Conservation (phyloP, 768 basidiomycete genomes). For the Astraeus odoratus region DNA sequence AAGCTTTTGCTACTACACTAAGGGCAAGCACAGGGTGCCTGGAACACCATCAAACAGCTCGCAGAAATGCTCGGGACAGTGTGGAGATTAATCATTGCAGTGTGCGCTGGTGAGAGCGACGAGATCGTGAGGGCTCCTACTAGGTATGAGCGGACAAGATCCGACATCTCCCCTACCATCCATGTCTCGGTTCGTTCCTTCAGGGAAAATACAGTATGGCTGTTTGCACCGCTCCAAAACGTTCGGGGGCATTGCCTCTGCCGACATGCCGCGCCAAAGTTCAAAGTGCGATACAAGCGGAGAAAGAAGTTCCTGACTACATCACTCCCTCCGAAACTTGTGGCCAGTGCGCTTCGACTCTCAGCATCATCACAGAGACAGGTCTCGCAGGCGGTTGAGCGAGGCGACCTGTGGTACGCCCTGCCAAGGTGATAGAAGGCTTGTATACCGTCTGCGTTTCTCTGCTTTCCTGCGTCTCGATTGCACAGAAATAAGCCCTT, state of each 20-base stretch:
- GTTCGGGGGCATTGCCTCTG: background rate
- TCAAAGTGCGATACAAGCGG: conserved; percentile 21
- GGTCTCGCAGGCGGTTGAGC: conserved; percentile 33
- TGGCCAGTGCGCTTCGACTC: conserved; percentile 30
- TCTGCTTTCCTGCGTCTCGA: conserved; percentile 31
- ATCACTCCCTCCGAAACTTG: conserved; percentile 11
- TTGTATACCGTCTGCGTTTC: conserved; percentile 31
- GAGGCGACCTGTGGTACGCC: conserved; percentile 27
- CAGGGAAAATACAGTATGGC: background rate
- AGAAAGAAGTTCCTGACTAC: conserved; percentile 19
- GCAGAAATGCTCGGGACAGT: too few species aligned
- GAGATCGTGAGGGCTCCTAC: too few species aligned
- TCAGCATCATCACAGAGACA: conserved; percentile 35
- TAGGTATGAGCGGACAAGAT: too few species aligned
- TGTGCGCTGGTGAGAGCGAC: too few species aligned
- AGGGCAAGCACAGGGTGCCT: too few species aligned
- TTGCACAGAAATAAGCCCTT: conserved; percentile 41
- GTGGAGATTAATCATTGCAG: too few species aligned
- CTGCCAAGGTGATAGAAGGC: conserved; percentile 34
- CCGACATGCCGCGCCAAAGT: conserved; percentile 22
- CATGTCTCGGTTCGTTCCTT: too few species aligned
- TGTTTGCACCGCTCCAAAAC: background rate
- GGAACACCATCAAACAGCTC: too few species aligned
- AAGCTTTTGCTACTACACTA: too few species aligned
- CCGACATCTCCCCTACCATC: too few species aligned